Evolutionary conservation across 257 asterid species (phyloP).

Genomic region (Capsicum pubescens): DNA sequence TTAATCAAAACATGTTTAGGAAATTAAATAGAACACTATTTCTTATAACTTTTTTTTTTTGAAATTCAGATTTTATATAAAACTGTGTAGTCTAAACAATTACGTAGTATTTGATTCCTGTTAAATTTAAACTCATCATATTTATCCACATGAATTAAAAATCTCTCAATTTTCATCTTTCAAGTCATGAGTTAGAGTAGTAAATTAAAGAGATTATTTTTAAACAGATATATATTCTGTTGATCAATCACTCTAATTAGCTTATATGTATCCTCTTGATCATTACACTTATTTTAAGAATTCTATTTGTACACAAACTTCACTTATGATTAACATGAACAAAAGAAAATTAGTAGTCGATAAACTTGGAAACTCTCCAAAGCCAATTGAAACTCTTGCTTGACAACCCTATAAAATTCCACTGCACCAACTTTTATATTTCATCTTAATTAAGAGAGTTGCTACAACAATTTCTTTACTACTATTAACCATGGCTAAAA

Average conservation of each 20-base stretch:
- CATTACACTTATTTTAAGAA: background rate
- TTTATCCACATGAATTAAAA: too few relatives aligned
- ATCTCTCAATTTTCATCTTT: too few relatives aligned
- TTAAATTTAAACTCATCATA: too few relatives aligned
- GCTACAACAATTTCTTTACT: background rate
- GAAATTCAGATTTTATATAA: too few relatives aligned
- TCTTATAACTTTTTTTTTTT: too few relatives aligned
- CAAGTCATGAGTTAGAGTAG: too few relatives aligned
- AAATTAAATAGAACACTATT: too few relatives aligned
- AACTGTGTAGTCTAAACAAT: too few relatives aligned
- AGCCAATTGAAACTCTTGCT: background rate
- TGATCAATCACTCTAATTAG: background rate
- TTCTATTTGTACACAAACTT: background rate
- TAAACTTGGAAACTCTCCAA: background rate
- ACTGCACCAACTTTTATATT: background rate
- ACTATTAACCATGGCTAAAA: background rate
- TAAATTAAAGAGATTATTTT: too few relatives aligned
- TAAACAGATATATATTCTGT: too few relatives aligned
- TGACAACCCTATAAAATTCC: constrained; percentile 16
- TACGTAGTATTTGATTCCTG: too few relatives aligned
- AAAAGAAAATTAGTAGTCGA: background rate
- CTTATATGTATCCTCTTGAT: background rate
- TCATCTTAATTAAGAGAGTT: background rate
- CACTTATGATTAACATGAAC: background rate
- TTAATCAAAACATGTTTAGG: too few relatives aligned